These are phyloP conservation scores for Parascedosporium putredinis DNA, from an alignment of 2,329 filamentous ascomycete genomes.

Conservation along the genomic window DNA sequence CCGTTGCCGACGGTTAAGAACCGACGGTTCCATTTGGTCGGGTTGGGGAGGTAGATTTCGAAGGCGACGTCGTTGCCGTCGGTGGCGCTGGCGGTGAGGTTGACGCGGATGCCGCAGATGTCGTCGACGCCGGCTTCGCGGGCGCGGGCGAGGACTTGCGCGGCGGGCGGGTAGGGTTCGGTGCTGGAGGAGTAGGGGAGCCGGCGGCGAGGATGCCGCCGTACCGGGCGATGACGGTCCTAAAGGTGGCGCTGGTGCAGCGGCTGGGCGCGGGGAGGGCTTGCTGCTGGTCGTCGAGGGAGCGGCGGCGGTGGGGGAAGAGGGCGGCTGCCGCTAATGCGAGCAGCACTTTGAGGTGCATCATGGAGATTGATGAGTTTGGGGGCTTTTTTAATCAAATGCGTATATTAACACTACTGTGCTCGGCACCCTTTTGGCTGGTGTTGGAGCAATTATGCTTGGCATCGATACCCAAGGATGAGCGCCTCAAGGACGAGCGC, in stretches of 20 bases:
- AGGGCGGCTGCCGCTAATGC: neutral
- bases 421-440: too few relatives aligned
- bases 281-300: neutral
- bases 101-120: conserved; percentile 1
- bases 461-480: too few relatives aligned
- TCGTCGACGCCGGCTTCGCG: neutral
- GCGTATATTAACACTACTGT: too few relatives aligned
- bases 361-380: neutral
- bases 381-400: too few relatives aligned
- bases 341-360: neutral
- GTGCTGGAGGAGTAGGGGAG: neutral
- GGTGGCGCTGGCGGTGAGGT: neutral
- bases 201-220: neutral
- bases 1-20: neutral
- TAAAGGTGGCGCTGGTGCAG: neutral
- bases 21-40: neutral
- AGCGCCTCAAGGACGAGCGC: too few relatives aligned
- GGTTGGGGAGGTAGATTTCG: neutral
- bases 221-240: neutral
- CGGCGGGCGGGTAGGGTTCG: neutral
- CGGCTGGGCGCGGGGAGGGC: neutral
- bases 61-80: neutral
- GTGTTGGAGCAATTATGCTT: too few relatives aligned
- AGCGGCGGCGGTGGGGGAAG: neutral
- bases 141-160: neutral